Percentiles rank a stretch among this genome's conserved stretches.
phyloP scores from a whole-genome alignment of 2,329 filamentous ascomycete species.

The Aureobasidium sp. region DNA sequence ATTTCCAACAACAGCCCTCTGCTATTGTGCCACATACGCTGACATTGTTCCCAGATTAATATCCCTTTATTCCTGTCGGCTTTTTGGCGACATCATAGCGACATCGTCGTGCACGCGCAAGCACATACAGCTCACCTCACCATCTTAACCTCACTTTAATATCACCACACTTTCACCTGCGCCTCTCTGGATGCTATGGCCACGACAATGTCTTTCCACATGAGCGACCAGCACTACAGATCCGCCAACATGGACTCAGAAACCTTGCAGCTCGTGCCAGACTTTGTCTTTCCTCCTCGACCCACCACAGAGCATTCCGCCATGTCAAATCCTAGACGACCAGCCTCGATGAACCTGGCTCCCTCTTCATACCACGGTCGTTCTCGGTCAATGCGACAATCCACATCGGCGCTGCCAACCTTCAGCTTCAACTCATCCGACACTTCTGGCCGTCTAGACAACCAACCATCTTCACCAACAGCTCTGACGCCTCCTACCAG shows the following conservation, averaged over 20 bases:
- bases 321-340: conserved; percentile 20
- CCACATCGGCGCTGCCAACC: conserved; percentile 38
- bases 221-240: conserved; percentile 11
- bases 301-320: conserved; percentile 24
- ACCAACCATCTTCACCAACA: conserved; percentile 33
- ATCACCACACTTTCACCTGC: background rate
- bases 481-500: conserved; percentile 29
- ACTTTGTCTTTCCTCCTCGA: conserved; percentile 43
- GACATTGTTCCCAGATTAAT: conserved; percentile 3
- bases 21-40: background rate
- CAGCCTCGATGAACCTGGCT: conserved; percentile 29
- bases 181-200: conserved; percentile 10
- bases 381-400: conserved; percentile 32
- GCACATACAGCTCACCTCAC: background rate
- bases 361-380: conserved; percentile 33
- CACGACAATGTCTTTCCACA: conserved; percentile 10
- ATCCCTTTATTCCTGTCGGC: background rate
- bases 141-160: conserved; percentile 1
- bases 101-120: conserved; percentile 7
- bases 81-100: background rate
- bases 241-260: conserved; percentile 8
- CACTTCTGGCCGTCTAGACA: conserved; percentile 26
- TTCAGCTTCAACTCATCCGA: conserved; percentile 45
- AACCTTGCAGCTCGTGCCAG: conserved; percentile 37
- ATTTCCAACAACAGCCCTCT: background rate